phyloP scores from a whole-genome alignment of 2,329 filamentous ascomycete genomes.

The Thelonectria rubi region DNA sequence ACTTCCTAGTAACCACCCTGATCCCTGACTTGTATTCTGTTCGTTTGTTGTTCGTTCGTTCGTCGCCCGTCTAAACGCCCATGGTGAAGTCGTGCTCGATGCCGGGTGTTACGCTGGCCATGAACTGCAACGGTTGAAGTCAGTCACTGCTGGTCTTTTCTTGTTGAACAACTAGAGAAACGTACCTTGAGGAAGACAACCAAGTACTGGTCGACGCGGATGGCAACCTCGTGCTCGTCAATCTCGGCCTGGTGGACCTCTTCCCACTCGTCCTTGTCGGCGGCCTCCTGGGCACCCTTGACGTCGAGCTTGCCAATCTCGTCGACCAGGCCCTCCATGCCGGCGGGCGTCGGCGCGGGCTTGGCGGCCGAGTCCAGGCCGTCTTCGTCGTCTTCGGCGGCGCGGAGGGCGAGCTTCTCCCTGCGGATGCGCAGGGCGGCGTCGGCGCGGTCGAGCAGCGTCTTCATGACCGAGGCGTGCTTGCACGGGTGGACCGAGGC shows the following conservation, averaged over 20 bases:
- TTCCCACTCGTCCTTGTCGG: constrained; percentile 71
- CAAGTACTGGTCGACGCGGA: constrained; percentile 87
- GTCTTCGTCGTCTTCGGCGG: constrained; percentile 58
- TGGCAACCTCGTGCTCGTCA: constrained; percentile 78
- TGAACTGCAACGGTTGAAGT: constrained; percentile 65
- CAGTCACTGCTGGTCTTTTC: too few species aligned
- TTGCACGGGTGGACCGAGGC: constrained; percentile 97
- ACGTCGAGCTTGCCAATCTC: constrained; percentile 75
- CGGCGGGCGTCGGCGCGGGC: constrained; percentile 47
- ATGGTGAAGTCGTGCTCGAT: constrained; percentile 86
- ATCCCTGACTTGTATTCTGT: constrained; percentile 6
- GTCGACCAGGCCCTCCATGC: constrained; percentile 87
- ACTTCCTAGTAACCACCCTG: constrained; percentile 22
- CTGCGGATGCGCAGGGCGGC: constrained; percentile 88
- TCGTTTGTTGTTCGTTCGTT: not conserved
- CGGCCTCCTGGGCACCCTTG: constrained; percentile 60
- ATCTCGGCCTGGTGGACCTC: constrained; percentile 68
- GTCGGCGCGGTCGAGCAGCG: constrained; percentile 92
- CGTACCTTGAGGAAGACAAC: constrained; percentile 86
- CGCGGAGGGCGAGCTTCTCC: constrained; percentile 76
- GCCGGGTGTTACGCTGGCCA: constrained; percentile 90
- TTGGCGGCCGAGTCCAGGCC: constrained; percentile 52
- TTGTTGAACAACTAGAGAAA: constrained; percentile 12
- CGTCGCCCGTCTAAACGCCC: constrained; percentile 32
- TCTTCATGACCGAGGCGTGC: constrained; percentile 98